Conservation (phyloP, 1,284 basidiomycete genomes). For the Peniophora sp. region DNA sequence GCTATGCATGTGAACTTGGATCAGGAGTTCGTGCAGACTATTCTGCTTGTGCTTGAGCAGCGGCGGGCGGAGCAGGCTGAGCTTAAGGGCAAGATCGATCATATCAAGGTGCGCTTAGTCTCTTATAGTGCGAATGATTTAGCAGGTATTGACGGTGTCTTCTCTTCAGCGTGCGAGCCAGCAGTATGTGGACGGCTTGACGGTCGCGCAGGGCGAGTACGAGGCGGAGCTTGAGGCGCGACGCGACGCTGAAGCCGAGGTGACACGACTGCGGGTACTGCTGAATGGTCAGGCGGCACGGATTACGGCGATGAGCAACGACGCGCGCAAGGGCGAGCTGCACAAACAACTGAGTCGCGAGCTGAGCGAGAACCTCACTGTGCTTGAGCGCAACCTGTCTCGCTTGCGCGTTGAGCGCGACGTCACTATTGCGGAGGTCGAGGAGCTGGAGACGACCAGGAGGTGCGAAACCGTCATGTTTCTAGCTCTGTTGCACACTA, state of each 20-base stretch:
- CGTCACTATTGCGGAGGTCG: conserved; percentile 86
- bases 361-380: conserved; percentile 67
- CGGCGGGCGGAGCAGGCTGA: conserved; percentile 56
- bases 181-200: conserved; percentile 87
- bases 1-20: conserved; percentile 68
- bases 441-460: conserved; percentile 75
- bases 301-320: conserved; percentile 75
- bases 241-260: conserved; percentile 87
- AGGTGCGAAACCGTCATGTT: conserved; percentile 35
- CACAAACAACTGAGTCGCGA: conserved; percentile 78
- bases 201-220: conserved; percentile 89
- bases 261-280: conserved; percentile 76
- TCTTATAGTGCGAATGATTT: neutral
- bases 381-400: conserved; percentile 81
- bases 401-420: conserved; percentile 87
- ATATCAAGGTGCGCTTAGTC: conserved; percentile 66
- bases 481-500: neutral
- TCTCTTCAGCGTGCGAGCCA: conserved; percentile 69
- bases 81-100: conserved; percentile 75
- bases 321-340: conserved; percentile 65
- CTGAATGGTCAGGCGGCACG: conserved; percentile 87
- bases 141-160: neutral
- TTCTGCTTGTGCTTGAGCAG: conserved; percentile 64
- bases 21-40: conserved; percentile 63
- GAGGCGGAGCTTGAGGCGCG: conserved; percentile 84